Evolutionary conservation across 352 stramenopile genomes (phyloP).

Genomic region (Phytopythium boreale): DNA sequence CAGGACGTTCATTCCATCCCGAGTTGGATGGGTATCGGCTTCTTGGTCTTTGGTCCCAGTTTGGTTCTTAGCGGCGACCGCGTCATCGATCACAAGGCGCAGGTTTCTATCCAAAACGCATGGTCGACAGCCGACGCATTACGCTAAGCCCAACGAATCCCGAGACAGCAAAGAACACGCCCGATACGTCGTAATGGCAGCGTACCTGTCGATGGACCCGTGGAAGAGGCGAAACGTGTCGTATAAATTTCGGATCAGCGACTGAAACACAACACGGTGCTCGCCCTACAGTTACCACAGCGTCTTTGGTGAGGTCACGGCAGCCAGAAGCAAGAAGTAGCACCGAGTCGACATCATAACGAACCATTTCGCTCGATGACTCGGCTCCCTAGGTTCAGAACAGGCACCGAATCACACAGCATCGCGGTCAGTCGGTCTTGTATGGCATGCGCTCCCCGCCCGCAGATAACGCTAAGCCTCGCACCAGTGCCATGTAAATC

Average conservation of each 20-base stretch:
- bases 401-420: no score
- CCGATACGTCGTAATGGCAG: not conserved
- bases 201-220: slow-evolving; percentile 41
- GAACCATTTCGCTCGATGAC: slow-evolving; percentile 28
- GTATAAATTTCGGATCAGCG: slow-evolving; percentile 43
- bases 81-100: not conserved
- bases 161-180: no score
- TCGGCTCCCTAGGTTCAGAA: slow-evolving; percentile 20
- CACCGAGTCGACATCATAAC: slow-evolving; percentile 1
- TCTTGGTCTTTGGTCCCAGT: not conserved
- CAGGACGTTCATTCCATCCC: slow-evolving; percentile 55
- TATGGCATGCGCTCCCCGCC: not conserved
- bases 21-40: not conserved
- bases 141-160: no score
- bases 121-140: no score
- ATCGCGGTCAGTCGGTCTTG: not conserved
- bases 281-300: slow-evolving; percentile 21
- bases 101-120: slow-evolving; percentile 13
- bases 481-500: slow-evolving; percentile 60
- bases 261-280: slow-evolving; percentile 28
- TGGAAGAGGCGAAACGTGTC: slow-evolving; percentile 53
- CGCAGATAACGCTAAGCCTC: not conserved
- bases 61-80: not conserved
- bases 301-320: no score
- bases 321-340: no score